Conservation (phyloP, 2,329 filamentous ascomycete genomes). For the Diatrype stigma region DNA sequence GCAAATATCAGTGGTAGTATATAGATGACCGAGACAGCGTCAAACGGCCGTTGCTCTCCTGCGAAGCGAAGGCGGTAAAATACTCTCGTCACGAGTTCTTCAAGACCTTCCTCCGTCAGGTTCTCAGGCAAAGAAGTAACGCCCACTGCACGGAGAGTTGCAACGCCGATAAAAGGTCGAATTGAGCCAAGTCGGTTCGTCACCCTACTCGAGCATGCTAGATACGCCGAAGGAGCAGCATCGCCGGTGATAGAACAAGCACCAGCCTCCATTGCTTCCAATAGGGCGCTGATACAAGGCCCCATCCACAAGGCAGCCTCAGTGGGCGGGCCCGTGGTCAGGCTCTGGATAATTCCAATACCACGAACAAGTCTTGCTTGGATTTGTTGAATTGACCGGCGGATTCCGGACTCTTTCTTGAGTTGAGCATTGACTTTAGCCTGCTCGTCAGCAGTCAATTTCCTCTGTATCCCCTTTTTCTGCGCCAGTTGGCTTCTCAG, state of each 20-base stretch:
- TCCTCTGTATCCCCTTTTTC: conserved; percentile 89
- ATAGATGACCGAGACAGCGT: conserved; percentile 82
- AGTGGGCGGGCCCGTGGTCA: conserved; percentile 84
- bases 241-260: conserved; percentile 79
- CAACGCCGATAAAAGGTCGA: conserved; percentile 80
- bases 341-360: conserved; percentile 76
- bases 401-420: conserved; percentile 78
- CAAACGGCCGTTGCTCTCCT: conserved; percentile 90
- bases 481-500: conserved; percentile 80
- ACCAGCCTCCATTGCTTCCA: conserved; percentile 73
- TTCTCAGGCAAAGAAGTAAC: conserved; percentile 68
- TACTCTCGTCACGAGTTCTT: conserved; percentile 79
- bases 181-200: conserved; percentile 70
- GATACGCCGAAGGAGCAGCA: conserved; percentile 70
- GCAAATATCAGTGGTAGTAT: conserved; percentile 77
- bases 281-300: conserved; percentile 67
- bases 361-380: conserved; percentile 74
- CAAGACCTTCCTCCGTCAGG: conserved; percentile 74
- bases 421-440: conserved; percentile 88
- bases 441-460: conserved; percentile 83
- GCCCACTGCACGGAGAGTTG: conserved; percentile 75
- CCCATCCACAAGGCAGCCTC: conserved; percentile 88
- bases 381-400: conserved; percentile 64
- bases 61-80: conserved; percentile 87
- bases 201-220: conserved; percentile 73